Percentiles rank a stretch among this genome's conserved stretches.
These are phyloP conservation scores for Acanthamoeba lenticulata DNA, from an alignment of 208 protist genomes.

Conservation along the genomic window DNA sequence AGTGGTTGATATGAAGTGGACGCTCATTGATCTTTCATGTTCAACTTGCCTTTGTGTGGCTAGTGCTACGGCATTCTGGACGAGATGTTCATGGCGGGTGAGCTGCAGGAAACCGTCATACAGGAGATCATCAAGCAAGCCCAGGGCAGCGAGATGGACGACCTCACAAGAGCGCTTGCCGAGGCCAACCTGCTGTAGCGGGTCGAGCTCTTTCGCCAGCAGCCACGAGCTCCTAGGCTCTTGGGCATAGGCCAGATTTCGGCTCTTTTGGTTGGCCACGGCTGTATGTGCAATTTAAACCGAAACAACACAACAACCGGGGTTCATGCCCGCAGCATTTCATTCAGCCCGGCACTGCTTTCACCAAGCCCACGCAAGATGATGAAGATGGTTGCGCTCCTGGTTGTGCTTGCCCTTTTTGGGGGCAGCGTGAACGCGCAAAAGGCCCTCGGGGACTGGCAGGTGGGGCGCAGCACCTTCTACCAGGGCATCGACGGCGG, in stretches of 20 bases:
- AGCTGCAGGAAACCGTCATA: constrained; percentile 93
- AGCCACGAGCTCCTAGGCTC: neutral
- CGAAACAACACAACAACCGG: no score
- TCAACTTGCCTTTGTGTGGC: neutral
- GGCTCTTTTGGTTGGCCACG: no score
- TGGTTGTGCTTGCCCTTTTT: no score
- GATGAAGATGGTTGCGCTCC: no score
- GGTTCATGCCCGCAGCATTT: no score
- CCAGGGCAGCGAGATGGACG: neutral
- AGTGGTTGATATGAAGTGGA: neutral
- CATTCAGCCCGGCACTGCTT: no score
- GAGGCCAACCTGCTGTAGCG: neutral
- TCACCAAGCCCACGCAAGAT: no score
- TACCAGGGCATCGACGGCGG: constrained; percentile 45
- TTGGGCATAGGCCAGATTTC: no score
- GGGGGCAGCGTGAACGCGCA: neutral
- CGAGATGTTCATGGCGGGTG: constrained; percentile 98
- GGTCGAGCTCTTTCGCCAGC: neutral
- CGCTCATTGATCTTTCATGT: neutral
- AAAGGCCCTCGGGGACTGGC: neutral
- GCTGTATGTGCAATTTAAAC: no score
- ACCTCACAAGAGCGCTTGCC: neutral
- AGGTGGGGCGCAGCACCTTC: neutral
- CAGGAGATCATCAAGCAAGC: neutral
- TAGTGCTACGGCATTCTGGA: constrained; percentile 98